Base-by-base conservation (phyloP, 1,284 basidiomycete species). In the Puccinia triticina region DNA sequence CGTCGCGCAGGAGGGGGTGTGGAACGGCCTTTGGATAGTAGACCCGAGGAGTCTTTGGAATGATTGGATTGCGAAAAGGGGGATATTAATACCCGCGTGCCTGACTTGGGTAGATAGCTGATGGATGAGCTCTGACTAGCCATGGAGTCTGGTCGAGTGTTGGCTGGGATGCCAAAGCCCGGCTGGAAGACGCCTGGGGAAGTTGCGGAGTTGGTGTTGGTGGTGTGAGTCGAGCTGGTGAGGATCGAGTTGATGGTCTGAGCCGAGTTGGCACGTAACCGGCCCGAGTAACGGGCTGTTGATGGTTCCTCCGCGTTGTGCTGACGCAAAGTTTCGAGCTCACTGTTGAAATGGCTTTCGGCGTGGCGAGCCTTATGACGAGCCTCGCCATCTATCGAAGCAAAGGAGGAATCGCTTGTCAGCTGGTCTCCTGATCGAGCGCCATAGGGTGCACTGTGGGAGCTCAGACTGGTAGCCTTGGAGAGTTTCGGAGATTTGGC, bases 291-390 rank as follows among this genome's bases (percentile, higher is more conserved):
- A 50, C 46, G n/a, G 69, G n/a, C 12, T 8, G 69, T 16, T 29
- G 69, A 29, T 50, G 21, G 37, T 48, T 40, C 37, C 7, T 66
- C 64, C 18, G 37, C n/a, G 69, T 53, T 34, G 23, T 34, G 69
- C 46, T 72, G 69, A 14, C 69, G 46, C 48, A 72, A 53, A 21
- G 69, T 72, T 34, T 72, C 69, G n/a, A 72, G 69, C 29, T 72
- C 69, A 50, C 69, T 53, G n/a, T 48, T 29, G 18, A 29, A 34
- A 32, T 69, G 29, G 10, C 8, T 16, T 14, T 66, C 37, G 3
- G 34, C 37, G 8, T 40, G 18, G 2, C 18, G 69, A 50, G 8
- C 46, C 48, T 50, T 26, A 4, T 43, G 46, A 23, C 11, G 23
- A 29, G 2, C n/a, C 14, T 72, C 43, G 21, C 26, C 69, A 72